These are phyloP conservation scores for Pistacia vera DNA, from an alignment of 345 rosid genomes.

Conservation along the genomic window DNA sequence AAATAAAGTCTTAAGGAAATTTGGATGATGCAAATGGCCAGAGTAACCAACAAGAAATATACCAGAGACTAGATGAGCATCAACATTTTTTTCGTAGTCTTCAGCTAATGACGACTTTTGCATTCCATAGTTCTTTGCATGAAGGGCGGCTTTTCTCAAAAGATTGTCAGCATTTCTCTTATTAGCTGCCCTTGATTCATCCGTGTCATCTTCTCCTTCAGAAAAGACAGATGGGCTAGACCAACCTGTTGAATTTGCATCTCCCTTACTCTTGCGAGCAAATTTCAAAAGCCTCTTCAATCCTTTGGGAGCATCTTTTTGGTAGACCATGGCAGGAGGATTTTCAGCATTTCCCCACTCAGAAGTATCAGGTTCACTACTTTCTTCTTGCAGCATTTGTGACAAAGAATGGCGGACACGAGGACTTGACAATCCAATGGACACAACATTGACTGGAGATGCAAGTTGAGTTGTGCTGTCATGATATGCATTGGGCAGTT, in stretches of 20 bases:
- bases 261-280: constrained; percentile 70
- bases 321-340: constrained; percentile 54
- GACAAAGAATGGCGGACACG: constrained; percentile 69
- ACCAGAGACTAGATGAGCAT: constrained; percentile 43
- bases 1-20: background rate
- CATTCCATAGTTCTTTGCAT: constrained; percentile 43
- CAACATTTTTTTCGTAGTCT: constrained; percentile 33
- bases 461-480: constrained; percentile 31
- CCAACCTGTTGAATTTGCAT: constrained; percentile 56
- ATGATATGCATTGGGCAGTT: constrained; percentile 28
- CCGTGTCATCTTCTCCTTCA: constrained; percentile 68
- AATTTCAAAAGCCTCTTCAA: constrained; percentile 70
- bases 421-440: constrained; percentile 46
- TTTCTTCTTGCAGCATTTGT: constrained; percentile 78
- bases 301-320: constrained; percentile 69
- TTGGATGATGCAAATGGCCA: background rate
- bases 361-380: constrained; percentile 51
- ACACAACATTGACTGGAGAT: constrained; percentile 32
- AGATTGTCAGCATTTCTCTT: constrained; percentile 52
- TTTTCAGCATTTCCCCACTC: constrained; percentile 80
- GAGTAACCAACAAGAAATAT: constrained; percentile 16
- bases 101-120: constrained; percentile 27
- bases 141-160: constrained; percentile 49
- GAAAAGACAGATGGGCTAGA: constrained; percentile 67
- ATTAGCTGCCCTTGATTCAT: constrained; percentile 47